Percentiles rank a stretch among this genome's conserved stretches.
Evolutionary conservation across 2,329 filamentous ascomycete species (phyloP).

Genomic region (Fusarium camptoceras): DNA sequence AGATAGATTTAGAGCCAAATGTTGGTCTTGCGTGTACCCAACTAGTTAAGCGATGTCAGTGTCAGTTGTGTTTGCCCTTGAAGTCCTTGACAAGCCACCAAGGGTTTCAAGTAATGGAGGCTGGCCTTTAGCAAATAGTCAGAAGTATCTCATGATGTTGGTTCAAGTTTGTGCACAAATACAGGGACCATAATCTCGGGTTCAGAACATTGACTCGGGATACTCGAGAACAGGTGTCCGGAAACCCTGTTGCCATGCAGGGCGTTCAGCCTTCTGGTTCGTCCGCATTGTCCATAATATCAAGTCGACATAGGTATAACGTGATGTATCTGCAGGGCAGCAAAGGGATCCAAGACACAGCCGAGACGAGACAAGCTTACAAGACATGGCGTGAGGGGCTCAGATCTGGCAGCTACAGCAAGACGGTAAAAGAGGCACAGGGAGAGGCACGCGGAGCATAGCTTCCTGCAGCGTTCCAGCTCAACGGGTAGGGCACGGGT

Average conservation of each 20-base stretch:
- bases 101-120: slow-evolving; percentile 14
- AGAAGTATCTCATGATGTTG: slow-evolving; percentile 11
- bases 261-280: neutral
- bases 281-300: neutral
- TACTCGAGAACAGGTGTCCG: slow-evolving; percentile 17
- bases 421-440: neutral
- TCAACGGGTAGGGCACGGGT: slow-evolving; percentile 9
- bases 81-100: neutral
- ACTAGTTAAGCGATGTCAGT: neutral
- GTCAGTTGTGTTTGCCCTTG: slow-evolving; percentile 5
- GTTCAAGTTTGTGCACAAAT: slow-evolving; percentile 4
- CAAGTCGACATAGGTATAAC: slow-evolving; percentile 4
- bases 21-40: neutral
- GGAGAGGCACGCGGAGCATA: slow-evolving; percentile 11
- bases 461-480: slow-evolving; percentile 31
- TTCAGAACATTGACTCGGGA: slow-evolving; percentile 6
- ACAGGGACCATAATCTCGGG: slow-evolving; percentile 2
- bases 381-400: neutral
- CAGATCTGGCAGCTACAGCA: neutral
- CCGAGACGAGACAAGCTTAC: slow-evolving; percentile 15
- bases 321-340: slow-evolving; percentile 26
- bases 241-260: slow-evolving; percentile 18
- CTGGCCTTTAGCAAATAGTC: neutral
- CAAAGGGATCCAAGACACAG: slow-evolving; percentile 21
- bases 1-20: neutral